A percentile compares a stretch with the other conserved stretches of the same genome.
Conservation (phyloP, 2,329 filamentous ascomycete species). For the Xylariaceae sp. region DNA sequence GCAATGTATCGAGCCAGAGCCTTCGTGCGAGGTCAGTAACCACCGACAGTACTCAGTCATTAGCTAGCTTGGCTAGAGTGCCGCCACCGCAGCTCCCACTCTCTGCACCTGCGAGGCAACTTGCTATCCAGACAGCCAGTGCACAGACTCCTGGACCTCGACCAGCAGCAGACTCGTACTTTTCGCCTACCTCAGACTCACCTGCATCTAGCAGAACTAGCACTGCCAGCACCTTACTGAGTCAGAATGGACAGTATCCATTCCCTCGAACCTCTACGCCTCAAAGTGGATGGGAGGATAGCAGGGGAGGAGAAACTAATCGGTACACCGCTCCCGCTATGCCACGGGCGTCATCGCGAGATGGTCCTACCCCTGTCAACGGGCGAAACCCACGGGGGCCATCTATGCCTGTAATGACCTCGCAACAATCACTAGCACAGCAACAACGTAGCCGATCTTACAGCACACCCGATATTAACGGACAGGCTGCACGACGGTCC, state of each 20-base stretch:
- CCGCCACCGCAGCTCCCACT: constrained; percentile 66
- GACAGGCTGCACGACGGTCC: constrained; percentile 51
- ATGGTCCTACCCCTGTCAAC: constrained; percentile 61
- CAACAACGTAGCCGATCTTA: constrained; percentile 81
- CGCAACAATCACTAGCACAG: constrained; percentile 48
- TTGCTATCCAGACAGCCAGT: constrained; percentile 63
- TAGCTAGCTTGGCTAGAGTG: constrained; percentile 50
- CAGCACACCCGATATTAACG: constrained; percentile 91
- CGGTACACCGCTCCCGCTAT: constrained; percentile 86
- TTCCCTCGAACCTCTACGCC: constrained; percentile 73
- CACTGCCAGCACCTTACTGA: constrained; percentile 68
- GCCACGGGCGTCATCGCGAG: constrained; percentile 73
- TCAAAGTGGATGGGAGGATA: constrained; percentile 63
- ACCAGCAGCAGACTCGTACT: constrained; percentile 72
- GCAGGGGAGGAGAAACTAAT: constrained; percentile 52
- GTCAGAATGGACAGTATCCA: constrained; percentile 45
- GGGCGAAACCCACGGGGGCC: constrained; percentile 68
- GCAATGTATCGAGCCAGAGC: constrained; percentile 69
- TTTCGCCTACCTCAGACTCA: constrained; percentile 79
- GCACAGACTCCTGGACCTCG: constrained; percentile 57
- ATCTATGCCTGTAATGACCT: constrained; percentile 68
- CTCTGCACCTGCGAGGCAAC: constrained; percentile 48
- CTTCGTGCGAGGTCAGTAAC: constrained; percentile 73
- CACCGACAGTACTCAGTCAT: constrained; percentile 58
- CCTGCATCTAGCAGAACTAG: constrained; percentile 72